Percentiles rank a stretch among this genome's conserved stretches.
phyloP scores from a whole-genome alignment of 1,284 basidiomycete genomes.

The Trichosporon asahii region DNA sequence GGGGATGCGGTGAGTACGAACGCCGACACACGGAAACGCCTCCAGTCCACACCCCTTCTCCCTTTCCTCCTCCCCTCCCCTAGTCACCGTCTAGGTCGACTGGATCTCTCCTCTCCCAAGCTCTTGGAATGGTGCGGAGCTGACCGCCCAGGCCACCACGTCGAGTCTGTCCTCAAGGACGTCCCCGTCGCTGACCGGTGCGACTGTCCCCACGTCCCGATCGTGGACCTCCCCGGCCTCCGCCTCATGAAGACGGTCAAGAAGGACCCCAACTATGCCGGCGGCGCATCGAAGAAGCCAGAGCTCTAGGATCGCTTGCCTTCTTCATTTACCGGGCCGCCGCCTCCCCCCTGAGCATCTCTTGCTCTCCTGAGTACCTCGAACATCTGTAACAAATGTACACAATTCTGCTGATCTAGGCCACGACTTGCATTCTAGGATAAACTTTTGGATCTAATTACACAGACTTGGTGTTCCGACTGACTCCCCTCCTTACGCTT shows the following conservation, averaged over 20 bases:
- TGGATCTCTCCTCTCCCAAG: too few relatives aligned
- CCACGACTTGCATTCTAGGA: not conserved
- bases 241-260: constrained; percentile 9
- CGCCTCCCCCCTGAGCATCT: too few relatives aligned
- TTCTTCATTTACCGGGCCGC: not conserved
- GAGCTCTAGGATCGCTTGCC: not conserved
- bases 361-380: too few relatives aligned
- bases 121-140: not conserved
- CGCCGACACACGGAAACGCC: too few relatives aligned
- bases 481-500: not conserved
- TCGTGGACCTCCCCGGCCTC: constrained; percentile 15
- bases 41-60: not conserved
- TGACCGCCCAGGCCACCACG: constrained; percentile 38
- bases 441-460: not conserved
- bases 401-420: not conserved
- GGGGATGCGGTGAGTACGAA: constrained; percentile 48
- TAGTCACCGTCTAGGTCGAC: too few relatives aligned
- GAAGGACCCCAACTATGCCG: not conserved
- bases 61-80: not conserved
- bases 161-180: constrained; percentile 38
- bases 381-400: not conserved
- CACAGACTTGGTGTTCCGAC: not conserved
- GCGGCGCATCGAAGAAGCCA: not conserved
- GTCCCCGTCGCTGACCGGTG: constrained; percentile 38
- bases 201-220: constrained; percentile 43